Conservation (phyloP, 805 yeast species). For the Zygosaccharomyces gambellarensis region DNA sequence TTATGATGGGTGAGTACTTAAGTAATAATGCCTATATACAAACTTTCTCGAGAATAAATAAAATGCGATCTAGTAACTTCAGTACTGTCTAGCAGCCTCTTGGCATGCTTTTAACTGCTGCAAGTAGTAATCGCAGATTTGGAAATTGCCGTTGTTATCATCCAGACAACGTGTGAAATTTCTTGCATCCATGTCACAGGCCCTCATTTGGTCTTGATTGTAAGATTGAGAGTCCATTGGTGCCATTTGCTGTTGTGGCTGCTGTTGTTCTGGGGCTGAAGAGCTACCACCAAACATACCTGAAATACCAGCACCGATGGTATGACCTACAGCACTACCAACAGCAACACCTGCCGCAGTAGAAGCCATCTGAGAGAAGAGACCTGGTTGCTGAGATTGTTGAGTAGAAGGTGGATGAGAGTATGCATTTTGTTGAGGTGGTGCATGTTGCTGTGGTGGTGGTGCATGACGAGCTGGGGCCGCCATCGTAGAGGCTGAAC, state of each 20-base stretch:
- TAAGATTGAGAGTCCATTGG: slow-evolving; percentile 31
- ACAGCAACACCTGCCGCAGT: slow-evolving; percentile 99
- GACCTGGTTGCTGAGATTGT: slow-evolving; percentile 68
- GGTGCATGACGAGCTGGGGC: slow-evolving; percentile 40
- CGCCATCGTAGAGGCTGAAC: slow-evolving; percentile 77
- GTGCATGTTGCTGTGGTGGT: slow-evolving; percentile 6
- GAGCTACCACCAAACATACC: slow-evolving; percentile 64
- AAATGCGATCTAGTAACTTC: slow-evolving; percentile 19
- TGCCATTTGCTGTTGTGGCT: slow-evolving; percentile 37
- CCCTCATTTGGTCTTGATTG: slow-evolving; percentile 43
- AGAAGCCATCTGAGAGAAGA: slow-evolving; percentile 95
- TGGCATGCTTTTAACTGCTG: slow-evolving; percentile 98
- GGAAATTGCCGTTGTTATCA: slow-evolving; percentile 93
- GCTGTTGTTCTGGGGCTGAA: slow-evolving; percentile 43
- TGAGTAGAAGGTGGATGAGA: slow-evolving; percentile 51
- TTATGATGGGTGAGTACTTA: background rate
- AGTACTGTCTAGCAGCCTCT: slow-evolving; percentile 82
- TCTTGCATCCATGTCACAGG: slow-evolving; percentile 92
- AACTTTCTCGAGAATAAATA: background rate
- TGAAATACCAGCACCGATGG: slow-evolving; percentile 90
- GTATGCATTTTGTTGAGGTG: slow-evolving; percentile 34
- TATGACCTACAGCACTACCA: slow-evolving; percentile 96
- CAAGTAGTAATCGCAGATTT: slow-evolving; percentile 91
- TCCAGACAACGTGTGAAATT: slow-evolving; percentile 92
- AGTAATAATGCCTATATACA: background rate